Evolutionary conservation across 2,329 filamentous ascomycete genomes (phyloP), one percentile per base, ranked within the genome.

Genomic region (Calonectria leucothoes): DNA sequence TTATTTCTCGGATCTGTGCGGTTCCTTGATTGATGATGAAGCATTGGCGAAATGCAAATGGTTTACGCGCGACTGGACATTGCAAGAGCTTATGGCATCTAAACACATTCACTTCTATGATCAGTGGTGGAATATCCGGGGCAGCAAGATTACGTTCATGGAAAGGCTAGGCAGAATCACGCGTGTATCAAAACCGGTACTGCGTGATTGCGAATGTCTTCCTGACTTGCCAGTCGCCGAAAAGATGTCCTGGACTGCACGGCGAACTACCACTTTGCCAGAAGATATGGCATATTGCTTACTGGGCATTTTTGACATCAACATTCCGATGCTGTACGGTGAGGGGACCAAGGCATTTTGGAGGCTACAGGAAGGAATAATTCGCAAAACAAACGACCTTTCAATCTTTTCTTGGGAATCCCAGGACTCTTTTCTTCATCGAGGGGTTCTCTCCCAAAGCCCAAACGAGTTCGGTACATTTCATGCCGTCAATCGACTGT

Each of bases 261-360:
- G 31, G 7, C 57, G 70, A 29, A 23, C 55, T 6, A 72, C 70
- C 0, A 51, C 51, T 29, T 49, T 66, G 10, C 10, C 45, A 17
- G 70, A 72, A 31, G 70, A 72, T 6, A 72, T 48, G 4, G 70
- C 70, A 0, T 72, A 72, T 31, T 72, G 70, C 4, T 59, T 72
- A 6, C 63, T 72, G 23, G 70, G 70, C 0, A 69, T 72, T 4
- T 72, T 72, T 10, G 66, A 63, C 15, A 52, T 72, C 27, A 72
- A 70, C 31, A 65, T 72, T 17, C 59, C 70, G 0, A 72, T 72
- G 70, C 49, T 72, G 7, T 72, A 72, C 31, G 70, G 66, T 4
- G 70, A 72, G 17, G 70, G 70, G 2, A 2, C 7, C 4, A 69
- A 69, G 6, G 70, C 70, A 4, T 72, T 72, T 39, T n/a, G 55